Conservation (phyloP, 2,329 filamentous ascomycete genomes). For the Colletotrichum lentis region DNA sequence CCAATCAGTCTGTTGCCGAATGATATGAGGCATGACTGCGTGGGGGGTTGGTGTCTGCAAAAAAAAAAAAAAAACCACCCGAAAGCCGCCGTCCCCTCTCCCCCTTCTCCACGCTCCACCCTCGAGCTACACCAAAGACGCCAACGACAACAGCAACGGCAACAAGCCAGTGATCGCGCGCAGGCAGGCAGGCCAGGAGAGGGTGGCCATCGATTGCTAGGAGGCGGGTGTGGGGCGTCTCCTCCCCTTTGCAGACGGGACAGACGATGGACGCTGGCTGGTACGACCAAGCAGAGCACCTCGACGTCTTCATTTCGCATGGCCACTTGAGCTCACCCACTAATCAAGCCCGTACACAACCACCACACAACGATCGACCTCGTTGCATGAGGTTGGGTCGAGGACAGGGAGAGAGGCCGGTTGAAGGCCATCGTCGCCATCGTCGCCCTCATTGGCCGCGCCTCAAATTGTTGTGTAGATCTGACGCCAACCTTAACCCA, state of each 20-base stretch:
- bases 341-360: constrained; percentile 10
- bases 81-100: constrained; percentile 28
- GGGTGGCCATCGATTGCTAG: constrained; percentile 29
- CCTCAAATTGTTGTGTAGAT: constrained; percentile 7
- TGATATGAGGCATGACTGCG: constrained; percentile 28
- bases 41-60: constrained; percentile 31
- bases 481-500: constrained; percentile 22
- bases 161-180: not conserved
- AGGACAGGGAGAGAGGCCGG: constrained; percentile 26
- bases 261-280: constrained; percentile 1
- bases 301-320: constrained; percentile 9
- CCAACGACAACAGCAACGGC: constrained; percentile 18
- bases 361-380: constrained; percentile 26
- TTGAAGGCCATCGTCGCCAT: constrained; percentile 15
- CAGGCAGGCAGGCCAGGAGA: constrained; percentile 14
- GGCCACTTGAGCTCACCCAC: constrained; percentile 10
- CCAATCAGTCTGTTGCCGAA: constrained; percentile 28
- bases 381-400: constrained; percentile 17
- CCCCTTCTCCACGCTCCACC: constrained; percentile 29
- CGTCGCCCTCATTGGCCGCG: constrained; percentile 19
- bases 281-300: constrained; percentile 14
- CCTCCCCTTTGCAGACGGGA: not conserved
- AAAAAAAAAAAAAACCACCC: not conserved
- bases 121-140: not conserved
- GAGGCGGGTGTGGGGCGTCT: constrained; percentile 11